Evolutionary conservation across 2,329 filamentous ascomycete species (phyloP), one percentile per base, ranked within the genome.

Genomic region (Aspergillus quadricinctus): DNA sequence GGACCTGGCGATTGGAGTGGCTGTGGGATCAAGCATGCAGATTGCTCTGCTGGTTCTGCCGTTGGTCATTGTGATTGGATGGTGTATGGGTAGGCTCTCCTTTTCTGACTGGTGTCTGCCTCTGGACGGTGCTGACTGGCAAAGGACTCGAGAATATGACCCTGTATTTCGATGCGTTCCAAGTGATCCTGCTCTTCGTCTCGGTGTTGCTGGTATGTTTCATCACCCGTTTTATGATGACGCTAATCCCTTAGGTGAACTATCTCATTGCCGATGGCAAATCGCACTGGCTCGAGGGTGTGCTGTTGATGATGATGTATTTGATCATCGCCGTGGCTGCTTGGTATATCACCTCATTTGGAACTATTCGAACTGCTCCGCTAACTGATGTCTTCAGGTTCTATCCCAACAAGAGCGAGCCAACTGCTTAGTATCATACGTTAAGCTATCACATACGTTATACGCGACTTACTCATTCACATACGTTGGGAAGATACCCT

Each of bases 161-260:
- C 21, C 81, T 96, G 4, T 88, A 88, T 71, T 94, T 96, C 70
- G 90, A 95, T 68, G 86, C 86, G 0, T 97, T 97, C 78, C 90
- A 96, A 75, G 87, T 96, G 14, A 88, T 80, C 2, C 74, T 83
- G 1, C 71, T 87, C 1, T 87, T 87, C 57, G 80, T 86, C 25
- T 73, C 77, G n/a, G 75, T 80, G 21, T 65, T 80, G 28, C 62
- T 80, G 57, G 77, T 74, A 66, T 51, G 69, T 61, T 23, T 14
- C n/a, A 21, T 6, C 6, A 31, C 14, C 11, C 1, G 28, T 29
- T 11, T 14, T 35, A 35, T 35, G 4, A 35, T 5, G 31, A 17
- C 2, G 11, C 66, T 23, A 37, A 37, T 50, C 9, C 35, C 8
- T 14, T 62, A 84, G 60, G 82, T 86, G 48, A 87, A 86, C 67